Conservation (phyloP, 2,329 filamentous ascomycete genomes). For the Aureobasidium pullulans region DNA sequence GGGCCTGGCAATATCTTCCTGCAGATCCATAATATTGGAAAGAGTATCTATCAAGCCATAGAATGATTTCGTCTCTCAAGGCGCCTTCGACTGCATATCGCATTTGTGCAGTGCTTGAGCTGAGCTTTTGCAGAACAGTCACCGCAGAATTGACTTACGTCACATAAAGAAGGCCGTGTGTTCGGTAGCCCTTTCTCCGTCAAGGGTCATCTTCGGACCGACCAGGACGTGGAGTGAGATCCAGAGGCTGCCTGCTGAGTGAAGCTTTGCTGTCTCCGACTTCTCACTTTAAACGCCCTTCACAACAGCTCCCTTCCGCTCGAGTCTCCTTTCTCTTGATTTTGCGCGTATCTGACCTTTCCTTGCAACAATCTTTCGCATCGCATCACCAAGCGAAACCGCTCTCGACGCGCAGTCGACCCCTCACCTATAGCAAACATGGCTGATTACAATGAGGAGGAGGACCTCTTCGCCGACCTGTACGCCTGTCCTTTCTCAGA, state of each 20-base stretch:
- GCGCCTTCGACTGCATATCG: no score
- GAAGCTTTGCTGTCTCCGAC: conserved; percentile 4
- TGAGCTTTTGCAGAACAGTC: no score
- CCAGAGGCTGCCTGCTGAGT: not conserved
- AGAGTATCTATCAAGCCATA: no score
- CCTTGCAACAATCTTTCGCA: not conserved
- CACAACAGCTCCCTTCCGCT: not conserved
- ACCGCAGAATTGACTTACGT: no score
- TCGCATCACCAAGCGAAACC: not conserved
- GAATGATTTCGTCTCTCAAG: no score
- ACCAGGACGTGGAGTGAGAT: not conserved
- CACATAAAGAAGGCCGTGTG: no score
- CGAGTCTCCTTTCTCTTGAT: not conserved
- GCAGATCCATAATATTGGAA: no score
- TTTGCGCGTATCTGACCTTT: not conserved
- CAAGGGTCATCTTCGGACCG: not conserved
- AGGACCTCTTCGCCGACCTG: conserved; percentile 95
- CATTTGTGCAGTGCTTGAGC: no score
- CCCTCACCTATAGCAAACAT: conserved; percentile 41
- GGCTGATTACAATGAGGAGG: conserved; percentile 74
- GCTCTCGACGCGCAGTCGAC: conserved; percentile 3
- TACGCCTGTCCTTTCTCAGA: conserved; percentile 42
- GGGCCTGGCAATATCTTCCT: no score
- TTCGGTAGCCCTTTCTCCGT: not conserved
- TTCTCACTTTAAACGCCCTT: not conserved